Evolutionary conservation across 1,284 basidiomycete species (phyloP), one percentile per base, ranked within the genome.

Genomic region (Irpex sp.): DNA sequence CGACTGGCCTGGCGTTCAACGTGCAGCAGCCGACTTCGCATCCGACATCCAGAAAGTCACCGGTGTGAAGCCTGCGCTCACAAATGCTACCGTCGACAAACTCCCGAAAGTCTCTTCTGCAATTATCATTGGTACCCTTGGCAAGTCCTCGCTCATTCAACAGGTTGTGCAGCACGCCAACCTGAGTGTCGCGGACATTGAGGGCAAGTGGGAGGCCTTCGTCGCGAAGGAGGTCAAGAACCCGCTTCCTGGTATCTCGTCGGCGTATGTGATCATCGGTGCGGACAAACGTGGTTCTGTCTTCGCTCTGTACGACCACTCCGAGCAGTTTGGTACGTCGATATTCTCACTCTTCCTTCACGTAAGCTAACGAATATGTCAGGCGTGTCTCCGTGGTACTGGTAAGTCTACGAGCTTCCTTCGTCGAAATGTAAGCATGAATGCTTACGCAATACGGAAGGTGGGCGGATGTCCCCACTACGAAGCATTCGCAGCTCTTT

Each of bases 391-490:
- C 85, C 86, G 17, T 88, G 85, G 85, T 86, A 82, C 67, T 87
- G 83, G 83, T 85, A 67, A 56, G 82, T 5, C 5, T n/a, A 17
- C 17, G 21, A 47, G 21, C 47, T 46, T 61, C 1, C 6, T 55
- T 15, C 50, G 8, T 1, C 50, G 53, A n/a, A 17, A 31, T 36
- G 4, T 35, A 15, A 13, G 1, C 53, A 15, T 26, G 19, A 6
- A 54, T 2, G 7, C 17, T 19, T 51, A 21, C 53, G 46, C 66
- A 43, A 50, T 21, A 33, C 21, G 1, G 49, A 51, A 85, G 85
- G 83, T 88, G 87, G 86, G 85, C 88, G 17, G 88, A 91, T 71
- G 87, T 89, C 9, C 86, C 87, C 5, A 77, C 80, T 1, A 82
- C 79, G 7, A 77, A 76, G 46, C 81, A 86, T 50, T 66, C 78